Percentiles rank a stretch among this genome's conserved stretches.
These are phyloP conservation scores for Colletotrichum musae DNA, from an alignment of 2,329 filamentous ascomycete species.

Conservation along the genomic window DNA sequence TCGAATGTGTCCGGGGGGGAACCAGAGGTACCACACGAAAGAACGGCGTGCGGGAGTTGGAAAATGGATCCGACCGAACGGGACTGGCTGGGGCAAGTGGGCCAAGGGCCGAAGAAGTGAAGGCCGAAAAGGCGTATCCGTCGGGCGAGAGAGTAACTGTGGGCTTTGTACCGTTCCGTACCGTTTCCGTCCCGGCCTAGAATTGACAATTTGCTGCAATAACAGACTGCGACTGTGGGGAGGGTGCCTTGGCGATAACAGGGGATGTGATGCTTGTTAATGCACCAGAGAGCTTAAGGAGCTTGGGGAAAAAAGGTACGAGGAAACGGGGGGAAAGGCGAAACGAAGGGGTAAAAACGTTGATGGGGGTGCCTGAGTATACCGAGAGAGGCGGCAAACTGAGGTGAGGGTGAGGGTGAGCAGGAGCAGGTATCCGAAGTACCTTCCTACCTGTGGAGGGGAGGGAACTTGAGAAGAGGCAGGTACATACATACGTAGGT, in stretches of 20 bases:
- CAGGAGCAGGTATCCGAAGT: background rate
- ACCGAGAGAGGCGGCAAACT: conserved; percentile 22
- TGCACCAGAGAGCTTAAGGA: conserved; percentile 3
- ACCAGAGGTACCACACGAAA: conserved; percentile 6
- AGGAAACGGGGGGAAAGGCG: conserved; percentile 4
- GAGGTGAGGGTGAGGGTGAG: too few relatives aligned
- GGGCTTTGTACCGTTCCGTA: conserved; percentile 24
- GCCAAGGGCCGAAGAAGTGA: conserved; percentile 39
- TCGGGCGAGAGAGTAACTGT: conserved; percentile 11
- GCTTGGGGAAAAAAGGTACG: background rate
- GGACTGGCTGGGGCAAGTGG: conserved; percentile 20
- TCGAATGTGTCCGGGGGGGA: background rate
- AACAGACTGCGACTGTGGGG: background rate
- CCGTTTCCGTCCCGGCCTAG: background rate
- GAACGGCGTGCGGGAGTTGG: conserved; percentile 15
- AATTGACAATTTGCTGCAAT: too few relatives aligned
- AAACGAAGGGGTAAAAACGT: conserved; percentile 1
- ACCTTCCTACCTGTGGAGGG: background rate
- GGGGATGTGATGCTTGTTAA: conserved; percentile 10
- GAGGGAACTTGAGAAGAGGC: too few relatives aligned
- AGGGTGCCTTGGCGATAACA: conserved; percentile 27
- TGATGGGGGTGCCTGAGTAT: conserved; percentile 17
- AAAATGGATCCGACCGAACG: conserved; percentile 40
- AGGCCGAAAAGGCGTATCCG: conserved; percentile 32
- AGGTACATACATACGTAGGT: background rate